phyloP scores from a whole-genome alignment of 169 alveolate species.

The Eimeria maxima region DNA sequence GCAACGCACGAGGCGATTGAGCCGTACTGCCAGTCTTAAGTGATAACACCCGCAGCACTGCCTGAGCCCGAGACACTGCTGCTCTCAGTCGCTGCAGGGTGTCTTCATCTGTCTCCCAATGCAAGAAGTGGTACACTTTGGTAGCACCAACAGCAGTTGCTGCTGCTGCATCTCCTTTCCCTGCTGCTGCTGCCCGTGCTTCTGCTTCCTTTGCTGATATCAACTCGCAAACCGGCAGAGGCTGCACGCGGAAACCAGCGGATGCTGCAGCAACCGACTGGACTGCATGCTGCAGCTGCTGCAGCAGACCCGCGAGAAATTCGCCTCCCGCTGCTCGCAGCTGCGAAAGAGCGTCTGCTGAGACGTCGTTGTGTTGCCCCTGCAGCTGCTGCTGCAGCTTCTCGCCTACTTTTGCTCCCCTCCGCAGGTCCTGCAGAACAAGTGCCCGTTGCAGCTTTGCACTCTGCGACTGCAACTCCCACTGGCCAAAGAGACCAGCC shows the following conservation, averaged over 20 bases:
- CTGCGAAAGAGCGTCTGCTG: constrained; percentile 18
- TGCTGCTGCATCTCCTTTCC: not conserved
- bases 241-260: constrained; percentile 14
- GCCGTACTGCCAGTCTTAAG: constrained; percentile 3
- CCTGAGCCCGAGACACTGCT: constrained; percentile 54
- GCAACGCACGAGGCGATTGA: constrained; percentile 20
- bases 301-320: constrained; percentile 22
- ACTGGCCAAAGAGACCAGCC: constrained; percentile 33
- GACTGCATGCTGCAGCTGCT: constrained; percentile 52
- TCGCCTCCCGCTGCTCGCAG: constrained; percentile 25
- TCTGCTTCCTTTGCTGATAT: not conserved
- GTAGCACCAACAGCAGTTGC: not conserved
- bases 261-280: constrained; percentile 25
- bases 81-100: constrained; percentile 50
- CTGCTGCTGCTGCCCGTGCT: constrained; percentile 1
- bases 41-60: constrained; percentile 45
- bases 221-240: constrained; percentile 47
- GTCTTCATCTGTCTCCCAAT: constrained; percentile 54
- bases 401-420: constrained; percentile 24
- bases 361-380: not conserved
- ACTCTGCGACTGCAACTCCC: constrained; percentile 48
- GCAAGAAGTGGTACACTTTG: constrained; percentile 38
- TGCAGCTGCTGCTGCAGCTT: constrained; percentile 10
- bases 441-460: constrained; percentile 63
- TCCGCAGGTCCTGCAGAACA: constrained; percentile 40